These are phyloP conservation scores for Yamadazyma siamensis DNA, from an alignment of 1,139 yeast genomes.

Conservation along the genomic window DNA sequence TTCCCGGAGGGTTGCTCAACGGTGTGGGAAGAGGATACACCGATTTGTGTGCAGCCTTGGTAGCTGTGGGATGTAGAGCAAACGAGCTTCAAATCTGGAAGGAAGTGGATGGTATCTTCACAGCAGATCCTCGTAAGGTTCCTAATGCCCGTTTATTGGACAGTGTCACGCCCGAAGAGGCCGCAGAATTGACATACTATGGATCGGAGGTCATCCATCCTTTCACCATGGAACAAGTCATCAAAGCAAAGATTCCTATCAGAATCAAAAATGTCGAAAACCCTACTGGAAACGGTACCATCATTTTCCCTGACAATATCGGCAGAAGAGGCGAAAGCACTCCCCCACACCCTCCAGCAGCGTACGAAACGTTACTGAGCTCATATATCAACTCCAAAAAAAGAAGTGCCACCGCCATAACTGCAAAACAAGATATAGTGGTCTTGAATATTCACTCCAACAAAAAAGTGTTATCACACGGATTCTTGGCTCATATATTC, in stretches of 20 bases:
- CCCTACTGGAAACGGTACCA: conserved; percentile 86
- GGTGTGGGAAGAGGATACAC: conserved; percentile 98
- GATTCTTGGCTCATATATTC: conserved; percentile 88
- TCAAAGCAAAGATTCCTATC: conserved; percentile 91
- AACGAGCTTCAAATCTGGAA: conserved; percentile 97
- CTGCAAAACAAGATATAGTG: conserved; percentile 88
- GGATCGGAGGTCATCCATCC: conserved; percentile 99
- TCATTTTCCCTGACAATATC: conserved; percentile 86
- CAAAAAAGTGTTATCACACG: conserved; percentile 89
- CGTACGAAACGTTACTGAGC: conserved; percentile 52
- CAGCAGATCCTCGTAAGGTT: conserved; percentile 97
- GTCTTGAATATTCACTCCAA: conserved; percentile 93
- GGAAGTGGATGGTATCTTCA: conserved; percentile 97
- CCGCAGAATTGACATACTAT: conserved; percentile 94
- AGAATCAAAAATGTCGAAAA: conserved; percentile 94
- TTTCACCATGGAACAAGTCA: conserved; percentile 98
- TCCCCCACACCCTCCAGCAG: conserved; percentile 93
- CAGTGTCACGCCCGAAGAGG: conserved; percentile 96
- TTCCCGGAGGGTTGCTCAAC: conserved; percentile 89
- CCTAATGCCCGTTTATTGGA: conserved; percentile 81
- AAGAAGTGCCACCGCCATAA: conserved; percentile 94
- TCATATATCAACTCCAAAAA: conserved; percentile 47
- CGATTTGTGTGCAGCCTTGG: conserved; percentile 93
- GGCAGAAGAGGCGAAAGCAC: conserved; percentile 84
- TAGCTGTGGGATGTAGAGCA: conserved; percentile 89